Evolutionary conservation across 2,329 filamentous ascomycete genomes (phyloP), one percentile per base, ranked within the genome.

Genomic region (Albophoma yamanashiensis): DNA sequence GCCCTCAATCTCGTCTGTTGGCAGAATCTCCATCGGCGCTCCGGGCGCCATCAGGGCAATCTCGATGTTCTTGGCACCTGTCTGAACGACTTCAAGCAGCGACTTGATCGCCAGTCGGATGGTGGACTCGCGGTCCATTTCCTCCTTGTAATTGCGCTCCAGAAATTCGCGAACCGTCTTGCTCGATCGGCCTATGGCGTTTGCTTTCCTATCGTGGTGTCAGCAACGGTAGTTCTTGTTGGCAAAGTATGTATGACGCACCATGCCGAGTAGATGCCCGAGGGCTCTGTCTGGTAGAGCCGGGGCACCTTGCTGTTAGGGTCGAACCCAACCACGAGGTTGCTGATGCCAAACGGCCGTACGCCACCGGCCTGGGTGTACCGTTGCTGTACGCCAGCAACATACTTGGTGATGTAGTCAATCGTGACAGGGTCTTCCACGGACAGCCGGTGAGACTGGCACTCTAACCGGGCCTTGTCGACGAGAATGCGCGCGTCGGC

Each of bases 291-390:
- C 84, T 97, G 93, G 76, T 97, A 99, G 62, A 99, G 82, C 68
- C 92, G 85, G 59, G 94, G 93, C 60, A 88, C 88, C 71, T 89
- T 87, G 81, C 92, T 93, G 68, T 90, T 91, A 68, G 92, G 90
- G 79, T 99, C 94, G 72, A 99, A 99, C n/a, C 94, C 94, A 64
- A 99, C 93, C 68, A 99, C 92, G 73, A 99, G 81, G 47, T 93
- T 97, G 80, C 92, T 97, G 75, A 99, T 97, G 64, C 94, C 94
- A 72, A 99, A 99, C n/a, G 94, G 94, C 70, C 94, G 83, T 58
- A 99, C 94, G 83, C 94, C 94, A 79, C 94, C 94, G 71, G 92
- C 96, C 82, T 99, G 94, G 56, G 94, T 99, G 82, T 99, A 99
- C 76, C 92, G 87, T 82, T 99, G 94, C 82, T 99, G 94, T 67